Evolutionary conservation across 2,329 filamentous ascomycete genomes (phyloP), one percentile per base, ranked within the genome.

Genomic region (Madurella fahalii): DNA sequence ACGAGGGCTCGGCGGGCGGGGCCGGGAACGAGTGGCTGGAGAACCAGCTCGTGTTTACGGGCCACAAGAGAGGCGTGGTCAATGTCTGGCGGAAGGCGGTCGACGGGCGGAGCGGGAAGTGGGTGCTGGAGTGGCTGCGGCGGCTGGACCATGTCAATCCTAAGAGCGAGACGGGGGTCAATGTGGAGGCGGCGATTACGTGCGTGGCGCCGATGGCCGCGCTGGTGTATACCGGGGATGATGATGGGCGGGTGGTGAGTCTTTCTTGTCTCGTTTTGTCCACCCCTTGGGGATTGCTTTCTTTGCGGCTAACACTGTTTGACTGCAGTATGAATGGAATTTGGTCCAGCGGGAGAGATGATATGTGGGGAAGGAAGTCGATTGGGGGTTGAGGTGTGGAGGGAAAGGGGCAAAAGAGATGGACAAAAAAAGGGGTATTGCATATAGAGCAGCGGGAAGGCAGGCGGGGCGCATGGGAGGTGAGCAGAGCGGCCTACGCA

Each of bases 181-280:
- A 83, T 59, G 75, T 77, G 0, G 79, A 82, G 44, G 85, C 87
- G 2, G 85, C 86, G 0, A 92, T 97, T 57, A 95, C 89, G 39
- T 95, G 89, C 67, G 88, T 99, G 50, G 78, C 89, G 53, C 88
- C 93, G 2, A 88, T 92, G 80, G 84, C 89, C 50, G 85, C 87
- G 59, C 81, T 86, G 58, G 85, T 97, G 9, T 97, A 96, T 71
- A 96, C 92, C 0, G 94, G 93, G 2, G 94, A 97, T 73, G 94
- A 97, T 60, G 87, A 91, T 60, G 94, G 94, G 31, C 81, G 86
- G 76, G 93, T 99, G 71, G 89, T 94, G 68, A 82, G 85, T 82
- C 56, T 53, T 43, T 42, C 4, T 9, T 25, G 12, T 12, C 39
- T 48, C 56, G 51, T 48, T 40, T 25, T 11, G 43, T 12, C 7